Conservation (phyloP, 2,329 filamentous ascomycete genomes). For the Hypoxylon rubiginosum region DNA sequence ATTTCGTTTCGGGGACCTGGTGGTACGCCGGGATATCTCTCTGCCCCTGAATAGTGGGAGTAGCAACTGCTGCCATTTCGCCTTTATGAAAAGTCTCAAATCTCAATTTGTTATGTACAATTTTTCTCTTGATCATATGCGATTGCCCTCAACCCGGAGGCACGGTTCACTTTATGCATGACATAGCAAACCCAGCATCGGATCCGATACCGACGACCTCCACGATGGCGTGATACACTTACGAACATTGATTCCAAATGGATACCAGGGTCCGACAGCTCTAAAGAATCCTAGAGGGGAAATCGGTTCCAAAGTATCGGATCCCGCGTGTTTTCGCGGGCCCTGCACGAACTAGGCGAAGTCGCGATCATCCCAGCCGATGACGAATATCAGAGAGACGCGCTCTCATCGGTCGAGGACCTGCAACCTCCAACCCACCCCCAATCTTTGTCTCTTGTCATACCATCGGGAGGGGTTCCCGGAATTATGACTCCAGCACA, state of each 20-base stretch:
- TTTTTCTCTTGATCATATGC: conserved; percentile 3
- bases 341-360: conserved; percentile 26
- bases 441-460: conserved; percentile 1
- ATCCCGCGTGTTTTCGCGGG: conserved; percentile 13
- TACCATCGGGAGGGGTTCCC: conserved; percentile 20
- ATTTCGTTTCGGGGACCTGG: conserved; percentile 53
- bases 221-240: conserved; percentile 36
- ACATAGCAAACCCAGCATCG: conserved; percentile 25
- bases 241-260: conserved; percentile 31
- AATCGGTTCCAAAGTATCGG: conserved; percentile 34
- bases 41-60: conserved; percentile 30
- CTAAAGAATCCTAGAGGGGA: conserved; percentile 9
- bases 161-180: conserved; percentile 33
- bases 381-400: conserved; percentile 38
- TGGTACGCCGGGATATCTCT: conserved; percentile 50
- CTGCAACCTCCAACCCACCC: conserved; percentile 20
- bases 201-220: conserved; percentile 31
- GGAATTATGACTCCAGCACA: conserved; percentile 4
- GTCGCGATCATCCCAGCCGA: conserved; percentile 42
- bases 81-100: conserved; percentile 4
- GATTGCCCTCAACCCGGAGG: conserved; percentile 21
- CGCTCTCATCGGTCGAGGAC: conserved; percentile 34
- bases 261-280: conserved; percentile 15
- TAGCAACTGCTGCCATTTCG: conserved; percentile 41
- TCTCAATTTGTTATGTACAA: conserved; percentile 1